phyloP scores from a whole-genome alignment of 306 rosid species.

The Morella rubra region DNA sequence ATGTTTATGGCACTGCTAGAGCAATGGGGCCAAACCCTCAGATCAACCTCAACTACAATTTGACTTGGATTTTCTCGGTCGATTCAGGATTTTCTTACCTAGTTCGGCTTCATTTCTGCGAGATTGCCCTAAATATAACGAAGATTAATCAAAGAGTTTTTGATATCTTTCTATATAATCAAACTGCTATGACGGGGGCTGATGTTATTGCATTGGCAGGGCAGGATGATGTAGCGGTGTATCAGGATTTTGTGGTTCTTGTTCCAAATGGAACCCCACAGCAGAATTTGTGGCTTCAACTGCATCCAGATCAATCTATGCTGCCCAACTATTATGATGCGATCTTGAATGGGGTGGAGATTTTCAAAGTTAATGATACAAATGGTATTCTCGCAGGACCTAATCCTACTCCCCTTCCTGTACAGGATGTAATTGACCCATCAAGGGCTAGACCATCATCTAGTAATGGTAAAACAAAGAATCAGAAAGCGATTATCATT shows the following conservation, averaged over 20 bases:
- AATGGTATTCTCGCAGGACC: slow-evolving; percentile 70
- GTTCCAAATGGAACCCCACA: slow-evolving; percentile 65
- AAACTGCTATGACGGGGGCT: slow-evolving; percentile 49
- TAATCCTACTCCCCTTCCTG: slow-evolving; percentile 66
- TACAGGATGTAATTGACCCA: slow-evolving; percentile 50
- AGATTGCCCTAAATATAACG: slow-evolving; percentile 43
- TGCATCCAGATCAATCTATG: slow-evolving; percentile 45
- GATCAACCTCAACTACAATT: slow-evolving; percentile 64
- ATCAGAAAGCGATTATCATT: slow-evolving; percentile 55
- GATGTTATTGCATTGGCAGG: slow-evolving; percentile 53
- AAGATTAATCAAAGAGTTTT: slow-evolving; percentile 60
- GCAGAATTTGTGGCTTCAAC: slow-evolving; percentile 69
- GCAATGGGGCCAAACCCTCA: slow-evolving; percentile 65
- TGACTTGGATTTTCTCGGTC: slow-evolving; percentile 76
- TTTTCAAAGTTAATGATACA: slow-evolving; percentile 66
- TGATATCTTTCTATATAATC: slow-evolving; percentile 57
- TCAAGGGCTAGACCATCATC: slow-evolving; percentile 43
- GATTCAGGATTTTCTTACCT: slow-evolving; percentile 81
- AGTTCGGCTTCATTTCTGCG: slow-evolving; percentile 93
- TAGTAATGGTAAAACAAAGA: slow-evolving; percentile 49
- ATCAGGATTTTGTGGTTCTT: slow-evolving; percentile 57
- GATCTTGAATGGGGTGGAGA: slow-evolving; percentile 82
- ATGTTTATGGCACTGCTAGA: slow-evolving; percentile 79
- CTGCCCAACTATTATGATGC: slow-evolving; percentile 48
- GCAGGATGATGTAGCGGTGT: slow-evolving; percentile 44